Evolutionary conservation across 768 basidiomycete genomes (phyloP).

Genomic region (Rossbeevera mucosa): DNA sequence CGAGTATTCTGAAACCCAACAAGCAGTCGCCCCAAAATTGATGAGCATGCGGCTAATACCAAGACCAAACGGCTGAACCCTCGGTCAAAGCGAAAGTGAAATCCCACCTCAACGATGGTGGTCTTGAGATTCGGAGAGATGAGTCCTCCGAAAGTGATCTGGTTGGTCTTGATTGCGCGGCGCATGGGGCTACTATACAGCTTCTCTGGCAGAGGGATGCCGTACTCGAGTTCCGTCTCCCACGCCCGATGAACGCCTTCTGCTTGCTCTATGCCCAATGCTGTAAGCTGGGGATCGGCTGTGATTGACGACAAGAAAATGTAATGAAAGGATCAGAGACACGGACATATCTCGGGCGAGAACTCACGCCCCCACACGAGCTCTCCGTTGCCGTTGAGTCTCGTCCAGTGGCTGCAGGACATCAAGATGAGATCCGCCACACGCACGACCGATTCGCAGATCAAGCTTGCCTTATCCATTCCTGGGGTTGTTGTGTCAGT

Average conservation of each 20-base stretch:
- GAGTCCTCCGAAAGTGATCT: constrained; percentile 48
- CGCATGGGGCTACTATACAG: constrained; percentile 62
- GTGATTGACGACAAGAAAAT: background rate
- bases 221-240: constrained; percentile 39
- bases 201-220: constrained; percentile 49
- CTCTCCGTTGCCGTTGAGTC: constrained; percentile 57
- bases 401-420: constrained; percentile 46
- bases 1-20: constrained; percentile 48
- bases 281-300: constrained; percentile 68
- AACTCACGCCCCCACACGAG: constrained; percentile 71
- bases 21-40: background rate
- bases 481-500: constrained; percentile 22
- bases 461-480: constrained; percentile 55
- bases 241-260: constrained; percentile 40
- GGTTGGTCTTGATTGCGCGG: constrained; percentile 55
- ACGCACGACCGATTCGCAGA: background rate
- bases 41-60: background rate
- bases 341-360: background rate
- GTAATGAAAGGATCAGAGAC: background rate
- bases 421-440: background rate
- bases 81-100: background rate
- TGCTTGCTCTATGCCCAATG: constrained; percentile 55
- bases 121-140: constrained; percentile 30
- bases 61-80: background rate
- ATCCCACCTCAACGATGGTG: constrained; percentile 54